Evolutionary conservation across 2,329 filamentous ascomycete species (phyloP), one percentile per base, ranked within the genome.

Genomic region (Lomentospora prolificans): DNA sequence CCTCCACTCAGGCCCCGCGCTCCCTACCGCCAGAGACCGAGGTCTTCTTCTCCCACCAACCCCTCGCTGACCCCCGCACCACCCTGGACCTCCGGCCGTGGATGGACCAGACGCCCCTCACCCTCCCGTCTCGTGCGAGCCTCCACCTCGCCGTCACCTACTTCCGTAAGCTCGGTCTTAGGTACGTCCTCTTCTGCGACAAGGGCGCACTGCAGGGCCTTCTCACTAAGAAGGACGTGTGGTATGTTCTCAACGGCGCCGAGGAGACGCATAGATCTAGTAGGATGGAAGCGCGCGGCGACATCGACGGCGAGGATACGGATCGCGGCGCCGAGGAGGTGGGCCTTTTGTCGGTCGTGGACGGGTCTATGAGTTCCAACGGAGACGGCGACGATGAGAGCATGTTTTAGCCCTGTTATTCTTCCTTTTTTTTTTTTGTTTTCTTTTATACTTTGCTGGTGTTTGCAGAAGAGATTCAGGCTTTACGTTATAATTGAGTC

Each of bases 21-120:
- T 82, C 6, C 78, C 75, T 95, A 1, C 76, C 85, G 0, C 76
- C 79, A 1, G 84, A 87, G 58, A 87, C 90, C 0, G 87, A 92
- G 66, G 86, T 86, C 46, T 90, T 87, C 70, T 96, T 99, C 71
- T 79, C 82, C 1, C 89, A 95, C 66, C 87, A 91, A 65, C 85
- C 88, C 2, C 83, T 92, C 55, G 86, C 87, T 1, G 89, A 95
- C 64, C 87, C 89, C 0, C 75, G 79, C 19, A 79, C 82, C 14
- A 90, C 86, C 1, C 82, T 99, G 39, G 94, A 99, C 70, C 78
- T 99, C 9, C 79, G 92, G 6, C 91, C 91, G 2, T 99, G 94
- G 94, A 96, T 99, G 90, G 94, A 99, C 69, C 92, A 96, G 69
- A 99, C 94, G 0, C 94, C 94, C 0, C 87, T 99, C 50, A 97